These are phyloP conservation scores for Leptographium procerum DNA, from an alignment of 2,329 filamentous ascomycete species.

Conservation along the genomic window DNA sequence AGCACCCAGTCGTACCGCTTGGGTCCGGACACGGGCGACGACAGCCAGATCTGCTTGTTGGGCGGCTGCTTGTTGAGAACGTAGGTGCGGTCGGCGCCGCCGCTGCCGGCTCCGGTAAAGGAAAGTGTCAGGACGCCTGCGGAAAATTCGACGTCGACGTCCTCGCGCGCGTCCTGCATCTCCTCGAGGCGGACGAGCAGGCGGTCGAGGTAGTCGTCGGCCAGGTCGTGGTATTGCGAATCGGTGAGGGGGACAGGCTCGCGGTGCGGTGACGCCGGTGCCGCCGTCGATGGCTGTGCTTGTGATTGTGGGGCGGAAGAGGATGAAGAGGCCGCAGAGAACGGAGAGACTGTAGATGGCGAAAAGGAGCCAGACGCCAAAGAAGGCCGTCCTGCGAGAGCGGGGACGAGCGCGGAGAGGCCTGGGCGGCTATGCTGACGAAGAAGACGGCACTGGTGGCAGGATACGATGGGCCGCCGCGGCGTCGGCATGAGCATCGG, in stretches of 20 bases:
- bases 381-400: background rate
- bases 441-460: background rate
- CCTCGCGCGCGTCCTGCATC: constrained; percentile 58
- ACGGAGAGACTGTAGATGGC: background rate
- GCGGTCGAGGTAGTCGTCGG: constrained; percentile 60
- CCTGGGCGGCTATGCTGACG: background rate
- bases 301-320: background rate
- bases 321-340: background rate
- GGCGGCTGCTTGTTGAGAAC: constrained; percentile 98
- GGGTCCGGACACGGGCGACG: constrained; percentile 79
- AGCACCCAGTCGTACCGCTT: constrained; percentile 86
- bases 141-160: constrained; percentile 80
- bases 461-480: background rate
- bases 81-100: constrained; percentile 57
- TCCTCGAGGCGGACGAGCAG: constrained; percentile 54
- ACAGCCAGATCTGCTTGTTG: constrained; percentile 96
- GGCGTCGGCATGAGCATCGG: background rate
- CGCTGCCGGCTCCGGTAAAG: background rate
- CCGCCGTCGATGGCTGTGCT: too few species aligned
- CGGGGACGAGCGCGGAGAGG: background rate
- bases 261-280: background rate
- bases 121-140: constrained; percentile 12
- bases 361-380: background rate
- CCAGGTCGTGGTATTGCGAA: constrained; percentile 62
- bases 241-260: constrained; percentile 40